phyloP scores from a whole-genome alignment of 2,329 filamentous ascomycete genomes.

The Paecilomyces sp. region DNA sequence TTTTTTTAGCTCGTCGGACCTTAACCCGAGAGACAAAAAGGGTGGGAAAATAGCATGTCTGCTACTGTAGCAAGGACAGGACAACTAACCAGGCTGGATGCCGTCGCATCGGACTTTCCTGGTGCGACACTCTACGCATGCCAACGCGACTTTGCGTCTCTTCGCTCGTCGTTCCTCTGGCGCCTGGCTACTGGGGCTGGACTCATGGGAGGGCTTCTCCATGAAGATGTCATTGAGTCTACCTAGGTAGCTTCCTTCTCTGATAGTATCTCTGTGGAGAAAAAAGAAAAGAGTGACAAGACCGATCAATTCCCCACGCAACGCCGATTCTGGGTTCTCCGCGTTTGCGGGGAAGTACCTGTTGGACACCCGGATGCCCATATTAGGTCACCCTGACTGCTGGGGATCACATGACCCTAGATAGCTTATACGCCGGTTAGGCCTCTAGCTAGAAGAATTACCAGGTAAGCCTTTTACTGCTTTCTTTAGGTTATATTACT shows the following conservation, averaged over 20 bases:
- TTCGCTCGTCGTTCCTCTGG: conserved; percentile 14
- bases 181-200: background rate
- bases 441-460: no score
- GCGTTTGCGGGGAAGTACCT: background rate
- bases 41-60: background rate
- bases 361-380: no score
- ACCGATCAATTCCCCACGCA: no score
- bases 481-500: no score
- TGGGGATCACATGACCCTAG: no score
- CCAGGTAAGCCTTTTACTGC: no score
- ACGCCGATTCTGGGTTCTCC: background rate
- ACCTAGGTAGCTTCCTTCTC: background rate
- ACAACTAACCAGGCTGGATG: conserved; percentile 20
- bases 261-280: background rate
- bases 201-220: background rate
- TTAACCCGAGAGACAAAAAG: background rate
- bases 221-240: background rate
- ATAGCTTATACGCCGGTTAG: no score
- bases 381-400: no score
- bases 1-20: background rate
- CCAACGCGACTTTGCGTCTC: conserved; percentile 39
- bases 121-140: conserved; percentile 36
- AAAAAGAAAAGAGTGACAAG: background rate
- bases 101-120: conserved; percentile 40
- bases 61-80: conserved; percentile 4